phyloP scores from a whole-genome alignment of 2,329 filamentous ascomycete genomes.

The Pestalotiopsis sp. region DNA sequence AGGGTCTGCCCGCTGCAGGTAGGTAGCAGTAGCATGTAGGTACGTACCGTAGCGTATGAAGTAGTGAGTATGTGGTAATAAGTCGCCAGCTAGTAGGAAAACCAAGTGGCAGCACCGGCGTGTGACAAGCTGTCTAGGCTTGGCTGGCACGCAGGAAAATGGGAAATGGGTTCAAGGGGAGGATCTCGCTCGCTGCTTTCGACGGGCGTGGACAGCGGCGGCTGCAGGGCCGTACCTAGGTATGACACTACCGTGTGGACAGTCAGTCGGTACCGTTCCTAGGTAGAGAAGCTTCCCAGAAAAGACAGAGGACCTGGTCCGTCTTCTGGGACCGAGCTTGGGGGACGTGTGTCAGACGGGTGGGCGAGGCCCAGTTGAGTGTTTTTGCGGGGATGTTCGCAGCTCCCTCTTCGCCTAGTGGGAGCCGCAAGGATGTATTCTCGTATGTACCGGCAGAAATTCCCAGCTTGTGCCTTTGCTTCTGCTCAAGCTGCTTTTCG shows the following conservation, averaged over 20 bases:
- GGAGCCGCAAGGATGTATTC: slow-evolving; percentile 13
- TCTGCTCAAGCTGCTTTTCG: background rate
- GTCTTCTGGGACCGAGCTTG: background rate
- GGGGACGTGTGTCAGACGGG: slow-evolving; percentile 12
- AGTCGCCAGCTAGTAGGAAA: background rate
- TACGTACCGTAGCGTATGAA: too few species aligned
- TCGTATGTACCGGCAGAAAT: slow-evolving; percentile 3
- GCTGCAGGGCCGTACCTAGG: background rate
- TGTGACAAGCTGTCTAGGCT: background rate
- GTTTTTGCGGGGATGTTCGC: slow-evolving; percentile 14
- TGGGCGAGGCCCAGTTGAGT: background rate
- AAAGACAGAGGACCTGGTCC: background rate
- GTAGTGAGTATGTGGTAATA: too few species aligned
- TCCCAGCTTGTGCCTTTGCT: background rate
- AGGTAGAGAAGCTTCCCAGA: background rate
- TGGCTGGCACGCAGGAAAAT: background rate
- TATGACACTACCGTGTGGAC: background rate
- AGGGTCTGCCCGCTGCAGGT: background rate
- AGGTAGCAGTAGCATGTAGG: background rate
- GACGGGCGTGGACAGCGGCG: background rate
- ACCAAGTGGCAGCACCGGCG: background rate
- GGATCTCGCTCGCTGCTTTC: background rate
- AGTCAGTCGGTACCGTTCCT: too few species aligned
- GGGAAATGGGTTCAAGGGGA: background rate
- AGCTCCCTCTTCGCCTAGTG: background rate